Evolutionary conservation across 495 filamentous ascomycete species (phyloP).

Genomic region (Xylaria telfairii): DNA sequence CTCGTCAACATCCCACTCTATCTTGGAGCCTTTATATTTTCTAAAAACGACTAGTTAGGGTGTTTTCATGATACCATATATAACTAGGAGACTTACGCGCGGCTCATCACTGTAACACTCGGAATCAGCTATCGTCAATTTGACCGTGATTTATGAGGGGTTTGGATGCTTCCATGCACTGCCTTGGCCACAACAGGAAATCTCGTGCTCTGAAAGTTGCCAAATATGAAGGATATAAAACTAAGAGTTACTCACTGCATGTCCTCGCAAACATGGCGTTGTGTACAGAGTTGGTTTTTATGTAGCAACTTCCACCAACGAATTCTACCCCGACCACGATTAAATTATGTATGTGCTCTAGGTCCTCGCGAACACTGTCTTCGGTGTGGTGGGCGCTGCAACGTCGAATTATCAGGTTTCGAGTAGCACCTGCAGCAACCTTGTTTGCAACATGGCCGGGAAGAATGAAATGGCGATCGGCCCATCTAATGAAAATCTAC

Average conservation of each 20-base stretch:
- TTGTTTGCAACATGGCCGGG: constrained; percentile 69
- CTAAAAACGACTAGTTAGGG: constrained; percentile 31
- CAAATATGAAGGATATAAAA: no score
- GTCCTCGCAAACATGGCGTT: constrained; percentile 75
- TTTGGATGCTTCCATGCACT: no score
- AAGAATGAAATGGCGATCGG: constrained; percentile 73
- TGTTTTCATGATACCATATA: neutral
- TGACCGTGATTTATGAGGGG: no score
- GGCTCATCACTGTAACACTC: no score
- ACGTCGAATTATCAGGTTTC: constrained; percentile 73
- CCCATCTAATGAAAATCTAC: constrained; percentile 29
- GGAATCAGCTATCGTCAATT: no score
- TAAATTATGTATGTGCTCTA: constrained; percentile 84
- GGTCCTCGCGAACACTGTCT: constrained; percentile 68
- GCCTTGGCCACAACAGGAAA: no score
- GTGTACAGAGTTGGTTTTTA: constrained; percentile 80
- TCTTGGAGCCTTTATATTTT: constrained; percentile 74
- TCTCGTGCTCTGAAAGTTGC: no score
- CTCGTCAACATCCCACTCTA: constrained; percentile 77
- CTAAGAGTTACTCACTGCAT: no score
- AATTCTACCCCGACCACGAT: constrained; percentile 71
- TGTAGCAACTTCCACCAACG: constrained; percentile 60
- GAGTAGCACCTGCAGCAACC: constrained; percentile 73
- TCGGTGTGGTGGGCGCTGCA: constrained; percentile 66
- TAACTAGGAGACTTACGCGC: constrained; percentile 45